Evolutionary conservation across 345 rosid genomes (phyloP), one percentile per base, ranked within the genome.

Genomic region (Geranium rotundifolium): DNA sequence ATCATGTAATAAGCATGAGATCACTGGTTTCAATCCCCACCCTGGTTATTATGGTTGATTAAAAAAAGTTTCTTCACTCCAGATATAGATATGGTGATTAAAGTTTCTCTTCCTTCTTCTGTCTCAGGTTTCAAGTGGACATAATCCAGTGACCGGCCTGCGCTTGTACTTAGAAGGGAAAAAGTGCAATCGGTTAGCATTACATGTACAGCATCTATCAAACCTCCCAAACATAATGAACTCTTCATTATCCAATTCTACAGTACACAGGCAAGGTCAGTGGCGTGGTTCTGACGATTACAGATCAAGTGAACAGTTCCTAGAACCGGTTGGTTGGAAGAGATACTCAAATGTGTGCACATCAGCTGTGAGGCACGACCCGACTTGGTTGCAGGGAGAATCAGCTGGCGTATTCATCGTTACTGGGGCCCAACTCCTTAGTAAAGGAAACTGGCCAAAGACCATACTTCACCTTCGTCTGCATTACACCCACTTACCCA

Each of bases 201-300:
- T 85, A 60, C 91, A 85, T 65, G 54, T 74, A 54, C 91, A 85
- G 58, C 88, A 85, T 75, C 85, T 85, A 46, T 77, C 91, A 14
- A 78, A 86, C 72, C 86, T 72, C 59, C 91, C 91, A 37, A 81
- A 75, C 55, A 68, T 73, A 7, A 83, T 85, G 83, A 69, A 70
- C 58, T 55, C 66, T 23, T 19, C 74, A 14, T 67, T 79, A 18
- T 37, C 72, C 4, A 62, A 69, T 62, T n/a, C 56, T 54, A 34
- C 59, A 65, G 19, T 17, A 8, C 56, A 67, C 74, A 70, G 55
- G 59, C 83, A 76, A 17, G 71, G 73, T 50, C 72, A 62, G 30
- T 85, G 91, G 91, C 79, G 73, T 68, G 91, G 91, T 29, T 85
- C 91, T 15, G 86, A 83, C 19, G 85, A 81, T 52, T 76, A 69